These are phyloP conservation scores for Colletotrichum abscissum DNA, from an alignment of 2,329 filamentous ascomycete species.

Conservation along the genomic window DNA sequence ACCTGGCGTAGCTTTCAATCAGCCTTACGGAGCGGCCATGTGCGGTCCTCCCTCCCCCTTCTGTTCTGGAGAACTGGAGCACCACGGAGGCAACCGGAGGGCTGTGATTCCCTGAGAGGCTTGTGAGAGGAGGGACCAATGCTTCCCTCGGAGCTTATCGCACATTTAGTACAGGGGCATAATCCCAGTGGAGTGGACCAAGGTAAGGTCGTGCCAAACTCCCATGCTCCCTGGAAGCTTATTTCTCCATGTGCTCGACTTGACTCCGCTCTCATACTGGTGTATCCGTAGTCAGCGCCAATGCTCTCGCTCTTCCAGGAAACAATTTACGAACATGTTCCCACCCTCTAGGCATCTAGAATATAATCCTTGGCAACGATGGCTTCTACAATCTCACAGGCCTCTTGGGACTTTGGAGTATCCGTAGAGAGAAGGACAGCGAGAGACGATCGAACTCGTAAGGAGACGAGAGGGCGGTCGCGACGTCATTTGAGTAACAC, in stretches of 20 bases:
- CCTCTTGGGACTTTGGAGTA: not conserved
- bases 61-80: no score
- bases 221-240: constrained; percentile 21
- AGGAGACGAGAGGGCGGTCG: not conserved
- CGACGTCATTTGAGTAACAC: not conserved
- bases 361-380: not conserved
- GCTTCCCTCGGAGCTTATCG: not conserved
- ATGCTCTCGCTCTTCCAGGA: not conserved
- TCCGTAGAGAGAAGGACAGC: not conserved
- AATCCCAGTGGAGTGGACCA: not conserved
- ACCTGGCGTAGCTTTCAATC: not conserved
- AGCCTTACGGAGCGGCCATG: not conserved
- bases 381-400: not conserved
- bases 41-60: not conserved
- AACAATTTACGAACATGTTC: not conserved
- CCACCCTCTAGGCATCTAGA: constrained; percentile 11
- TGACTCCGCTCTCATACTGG: not conserved
- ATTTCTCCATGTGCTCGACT: not conserved
- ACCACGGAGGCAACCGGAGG: constrained; percentile 1
- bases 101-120: not conserved
- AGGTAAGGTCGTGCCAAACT: not conserved
- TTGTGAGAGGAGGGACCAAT: not conserved
- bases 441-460: not conserved
- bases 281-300: no score
- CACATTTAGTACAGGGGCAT: not conserved